Conservation (phyloP, 495 filamentous ascomycete species). For the Penicillium longicatenatum region DNA sequence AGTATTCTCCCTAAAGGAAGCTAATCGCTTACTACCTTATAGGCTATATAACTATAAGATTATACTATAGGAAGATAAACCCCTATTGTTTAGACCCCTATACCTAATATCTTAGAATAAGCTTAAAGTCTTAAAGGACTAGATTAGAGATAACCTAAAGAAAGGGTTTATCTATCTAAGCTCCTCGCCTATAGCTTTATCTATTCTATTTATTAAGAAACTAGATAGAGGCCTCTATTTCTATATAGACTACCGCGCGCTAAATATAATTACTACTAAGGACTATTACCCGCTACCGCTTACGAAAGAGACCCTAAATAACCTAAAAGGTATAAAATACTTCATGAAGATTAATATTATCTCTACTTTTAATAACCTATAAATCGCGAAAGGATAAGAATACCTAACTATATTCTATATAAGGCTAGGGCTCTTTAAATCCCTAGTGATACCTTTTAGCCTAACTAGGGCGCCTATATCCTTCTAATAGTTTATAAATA, state of each 20-base stretch:
- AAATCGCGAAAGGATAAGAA: too few species aligned
- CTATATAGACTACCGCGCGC: too few species aligned
- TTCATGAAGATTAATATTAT: slow-evolving; percentile 3
- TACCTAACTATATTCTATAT: neutral
- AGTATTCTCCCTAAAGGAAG: too few species aligned
- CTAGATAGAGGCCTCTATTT: neutral
- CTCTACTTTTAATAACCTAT: neutral
- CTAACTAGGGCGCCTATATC: neutral
- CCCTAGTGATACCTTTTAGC: neutral
- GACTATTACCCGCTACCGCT: too few species aligned
- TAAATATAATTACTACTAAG: too few species aligned
- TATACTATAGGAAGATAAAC: too few species aligned
- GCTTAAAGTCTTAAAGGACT: too few species aligned
- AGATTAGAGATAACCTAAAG: neutral
- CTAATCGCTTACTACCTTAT: neutral
- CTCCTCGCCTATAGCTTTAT: neutral
- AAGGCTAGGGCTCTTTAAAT: neutral
- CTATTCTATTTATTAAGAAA: neutral
- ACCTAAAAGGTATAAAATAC: too few species aligned
- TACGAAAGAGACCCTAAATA: too few species aligned
- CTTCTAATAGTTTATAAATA: neutral
- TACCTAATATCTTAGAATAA: neutral
- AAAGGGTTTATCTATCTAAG: too few species aligned
- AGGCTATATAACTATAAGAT: neutral
- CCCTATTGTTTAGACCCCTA: neutral